Evolutionary conservation across 768 basidiomycete genomes (phyloP).

Genomic region (Psilocybe sp.): DNA sequence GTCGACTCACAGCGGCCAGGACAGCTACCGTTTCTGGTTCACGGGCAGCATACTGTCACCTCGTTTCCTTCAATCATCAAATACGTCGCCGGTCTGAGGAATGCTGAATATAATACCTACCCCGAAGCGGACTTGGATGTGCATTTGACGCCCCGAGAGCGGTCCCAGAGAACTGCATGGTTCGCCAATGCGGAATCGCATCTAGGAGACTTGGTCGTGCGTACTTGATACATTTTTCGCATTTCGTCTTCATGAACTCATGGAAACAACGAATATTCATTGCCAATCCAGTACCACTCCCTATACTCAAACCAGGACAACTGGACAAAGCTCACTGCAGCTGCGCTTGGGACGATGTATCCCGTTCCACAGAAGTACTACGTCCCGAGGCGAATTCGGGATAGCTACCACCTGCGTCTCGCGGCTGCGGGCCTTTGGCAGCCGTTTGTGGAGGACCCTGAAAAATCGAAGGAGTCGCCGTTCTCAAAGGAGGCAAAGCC

Average conservation of each 20-base stretch:
- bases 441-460: conserved; percentile 30
- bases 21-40: conserved; percentile 67
- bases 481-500: conserved; percentile 32
- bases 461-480: conserved; percentile 40
- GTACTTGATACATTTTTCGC: conserved; percentile 21
- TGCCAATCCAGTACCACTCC: conserved; percentile 62
- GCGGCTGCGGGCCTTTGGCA: conserved; percentile 66
- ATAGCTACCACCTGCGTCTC: conserved; percentile 52
- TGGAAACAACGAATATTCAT: no score
- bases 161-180: conserved; percentile 59
- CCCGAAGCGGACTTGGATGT: conserved; percentile 45
- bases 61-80: conserved; percentile 61
- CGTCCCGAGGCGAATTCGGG: conserved; percentile 61
- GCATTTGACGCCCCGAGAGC: conserved; percentile 42
- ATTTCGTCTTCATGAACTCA: conserved; percentile 3
- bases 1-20: conserved; percentile 38
- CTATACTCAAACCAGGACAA: conserved; percentile 64
- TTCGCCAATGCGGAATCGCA: conserved; percentile 61
- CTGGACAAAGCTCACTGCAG: conserved; percentile 55
- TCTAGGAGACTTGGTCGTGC: conserved; percentile 70
- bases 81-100: conserved; percentile 55
- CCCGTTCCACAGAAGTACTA: conserved; percentile 74
- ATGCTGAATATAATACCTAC: conserved; percentile 25
- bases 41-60: conserved; percentile 49
- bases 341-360: conserved; percentile 53